phyloP scores from a whole-genome alignment of 1,284 basidiomycete species.

The Boletus semigastroideus region DNA sequence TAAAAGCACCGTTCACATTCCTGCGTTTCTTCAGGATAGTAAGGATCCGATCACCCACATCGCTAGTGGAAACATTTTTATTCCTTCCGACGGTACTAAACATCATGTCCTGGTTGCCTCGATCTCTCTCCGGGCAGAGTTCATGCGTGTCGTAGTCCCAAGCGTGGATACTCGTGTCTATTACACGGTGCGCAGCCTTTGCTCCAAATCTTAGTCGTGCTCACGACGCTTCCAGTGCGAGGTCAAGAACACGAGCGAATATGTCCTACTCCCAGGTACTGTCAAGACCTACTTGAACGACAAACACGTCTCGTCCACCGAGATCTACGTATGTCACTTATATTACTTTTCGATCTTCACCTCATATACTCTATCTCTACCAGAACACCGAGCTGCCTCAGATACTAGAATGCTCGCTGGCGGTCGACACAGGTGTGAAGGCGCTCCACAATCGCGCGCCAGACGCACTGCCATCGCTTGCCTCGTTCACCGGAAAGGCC shows the following conservation, averaged over 20 bases:
- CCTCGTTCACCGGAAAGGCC: constrained; percentile 6
- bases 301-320: constrained; percentile 22
- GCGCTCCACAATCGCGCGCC: constrained; percentile 11
- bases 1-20: not conserved
- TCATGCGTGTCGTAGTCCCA: constrained; percentile 24
- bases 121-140: constrained; percentile 18
- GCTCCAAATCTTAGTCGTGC: not conserved
- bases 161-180: constrained; percentile 19
- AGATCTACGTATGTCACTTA: constrained; percentile 15
- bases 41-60: constrained; percentile 20
- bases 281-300: constrained; percentile 25
- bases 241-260: constrained; percentile 21
- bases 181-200: constrained; percentile 14
- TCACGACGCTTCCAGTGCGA: constrained; percentile 16
- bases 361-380: not conserved
- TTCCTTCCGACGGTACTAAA: constrained; percentile 15
- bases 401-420: constrained; percentile 21
- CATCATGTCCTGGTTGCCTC: constrained; percentile 25
- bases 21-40: constrained; percentile 1
- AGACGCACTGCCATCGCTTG: constrained; percentile 13
- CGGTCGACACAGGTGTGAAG: constrained; percentile 19
- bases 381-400: constrained; percentile 20
- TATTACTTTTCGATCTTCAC: not conserved
- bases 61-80: constrained; percentile 11
- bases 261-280: constrained; percentile 20